Evolutionary conservation across 2,329 filamentous ascomycete species (phyloP), one percentile per base, ranked within the genome.

Genomic region (Cladosporium halotolerans): DNA sequence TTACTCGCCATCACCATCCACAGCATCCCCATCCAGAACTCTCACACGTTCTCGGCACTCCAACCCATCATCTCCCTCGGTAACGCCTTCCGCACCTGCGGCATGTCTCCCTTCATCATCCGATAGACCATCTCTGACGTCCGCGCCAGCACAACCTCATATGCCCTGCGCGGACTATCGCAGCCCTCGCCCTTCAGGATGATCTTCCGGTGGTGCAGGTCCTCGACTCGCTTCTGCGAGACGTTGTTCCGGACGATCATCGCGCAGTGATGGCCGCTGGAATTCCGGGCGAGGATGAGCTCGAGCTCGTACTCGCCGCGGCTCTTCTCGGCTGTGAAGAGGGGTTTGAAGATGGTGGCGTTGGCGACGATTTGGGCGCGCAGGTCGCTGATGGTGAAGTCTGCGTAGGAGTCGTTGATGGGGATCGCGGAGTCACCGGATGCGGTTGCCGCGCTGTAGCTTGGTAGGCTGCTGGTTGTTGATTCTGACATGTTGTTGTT

Each of bases 311-410:
- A 51, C 3, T 44, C 48, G 13, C 18, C 9, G 4, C 48, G 48
- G n/a, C 14, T 13, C 8, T 43, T 51, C 19, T 44, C 40, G 18
- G 33, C 32, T 8, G 32, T 42, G 40, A 44, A 51, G 11, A 43
- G n/a, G 9, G 48, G 48, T 43, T 51, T 51, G 16, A 51, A 34
- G 31, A 51, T 51, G 11, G 48, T 32, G 18, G 48, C 48, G 41
- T 51, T 51, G 48, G 48, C 48, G 4, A 51, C 11, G 41, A 51
- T 51, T 16, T 51, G 48, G 4, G 48, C 10, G 32, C 48, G 48
- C 2, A 51, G 48, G 8, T 51, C 48, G 33, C 32, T 34, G 19
- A 51, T 51, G 9, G 48, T 51, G 48, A 51, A 51, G 40, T 43
- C 48, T 1, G 48, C 40, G 18, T 51, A 51, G 9, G 39, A 40